These are phyloP conservation scores for Ulota crispa DNA, from an alignment of 225 moss, liverwort and hornwort genomes.

Conservation along the genomic window DNA sequence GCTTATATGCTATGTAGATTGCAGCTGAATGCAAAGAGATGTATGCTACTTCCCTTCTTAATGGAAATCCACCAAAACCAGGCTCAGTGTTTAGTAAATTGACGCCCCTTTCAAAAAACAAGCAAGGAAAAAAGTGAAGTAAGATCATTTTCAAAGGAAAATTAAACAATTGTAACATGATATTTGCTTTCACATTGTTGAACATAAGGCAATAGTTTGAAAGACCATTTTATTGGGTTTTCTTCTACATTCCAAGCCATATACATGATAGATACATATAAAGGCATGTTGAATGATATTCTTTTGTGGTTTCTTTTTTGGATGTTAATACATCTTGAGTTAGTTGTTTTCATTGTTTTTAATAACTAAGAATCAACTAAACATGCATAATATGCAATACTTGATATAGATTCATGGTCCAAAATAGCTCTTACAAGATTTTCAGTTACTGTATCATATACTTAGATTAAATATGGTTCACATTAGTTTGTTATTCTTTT, in stretches of 20 bases:
- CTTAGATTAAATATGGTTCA: background rate
- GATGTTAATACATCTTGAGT: background rate
- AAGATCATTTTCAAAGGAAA: too few relatives aligned
- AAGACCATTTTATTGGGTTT: background rate
- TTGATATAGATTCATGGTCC: background rate
- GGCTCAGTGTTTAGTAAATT: constrained; percentile 22
- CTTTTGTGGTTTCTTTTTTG: background rate
- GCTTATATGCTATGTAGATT: background rate
- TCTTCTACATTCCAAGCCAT: background rate
- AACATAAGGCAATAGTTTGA: background rate
- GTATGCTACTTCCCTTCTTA: constrained; percentile 1
- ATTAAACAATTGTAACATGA: background rate
- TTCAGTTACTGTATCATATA: background rate
- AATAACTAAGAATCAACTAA: background rate
- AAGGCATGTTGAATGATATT: background rate
- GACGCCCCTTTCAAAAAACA: constrained; percentile 8
- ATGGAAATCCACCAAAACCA: background rate
- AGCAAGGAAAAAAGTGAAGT: constrained; percentile 4
- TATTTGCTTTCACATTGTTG: background rate
- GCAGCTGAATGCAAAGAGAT: constrained; percentile 29
- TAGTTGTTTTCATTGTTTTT: background rate
- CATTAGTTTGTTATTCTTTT: background rate
- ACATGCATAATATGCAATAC: background rate
- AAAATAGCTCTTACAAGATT: background rate
- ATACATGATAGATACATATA: background rate